Percentiles rank a stretch among this genome's conserved stretches.
phyloP scores from a whole-genome alignment of 2,329 filamentous ascomycete genomes.

The Huntiella decipiens region DNA sequence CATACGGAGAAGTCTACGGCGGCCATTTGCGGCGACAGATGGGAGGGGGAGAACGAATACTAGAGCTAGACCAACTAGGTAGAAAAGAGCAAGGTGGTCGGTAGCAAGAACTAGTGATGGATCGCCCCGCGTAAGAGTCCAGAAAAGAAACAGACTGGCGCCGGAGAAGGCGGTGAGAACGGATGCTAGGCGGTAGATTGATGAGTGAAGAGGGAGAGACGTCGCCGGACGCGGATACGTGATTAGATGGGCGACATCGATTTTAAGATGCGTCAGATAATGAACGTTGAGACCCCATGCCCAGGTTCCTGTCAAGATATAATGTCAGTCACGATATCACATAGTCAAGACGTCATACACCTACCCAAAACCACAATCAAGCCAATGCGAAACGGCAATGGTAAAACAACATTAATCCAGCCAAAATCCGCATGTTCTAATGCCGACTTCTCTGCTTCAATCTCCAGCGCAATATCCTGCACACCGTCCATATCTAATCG shows the following conservation, averaged over 20 bases:
- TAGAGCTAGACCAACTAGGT: slow-evolving; percentile 53
- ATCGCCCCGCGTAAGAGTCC: slow-evolving; percentile 56
- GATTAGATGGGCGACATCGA: slow-evolving; percentile 74
- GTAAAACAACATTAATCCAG: slow-evolving; percentile 26
- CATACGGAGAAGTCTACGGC: slow-evolving; percentile 55
- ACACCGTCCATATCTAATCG: slow-evolving; percentile 5
- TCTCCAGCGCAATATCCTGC: slow-evolving; percentile 6
- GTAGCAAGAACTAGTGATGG: slow-evolving; percentile 52
- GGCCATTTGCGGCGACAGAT: slow-evolving; percentile 47
- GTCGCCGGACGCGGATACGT: slow-evolving; percentile 66
- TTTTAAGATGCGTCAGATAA: slow-evolving; percentile 58
- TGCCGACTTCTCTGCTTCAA: slow-evolving; percentile 11
- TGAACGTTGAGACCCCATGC: slow-evolving; percentile 88
- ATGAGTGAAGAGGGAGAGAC: slow-evolving; percentile 57
- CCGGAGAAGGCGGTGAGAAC: slow-evolving; percentile 53
- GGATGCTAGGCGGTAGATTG: slow-evolving; percentile 70
- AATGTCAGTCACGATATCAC: background rate
- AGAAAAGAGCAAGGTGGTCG: slow-evolving; percentile 72
- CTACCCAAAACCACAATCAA: slow-evolving; percentile 70
- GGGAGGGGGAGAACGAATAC: slow-evolving; percentile 58
- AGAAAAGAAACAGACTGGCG: slow-evolving; percentile 63
- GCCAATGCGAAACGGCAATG: slow-evolving; percentile 75
- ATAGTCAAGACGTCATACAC: slow-evolving; percentile 14
- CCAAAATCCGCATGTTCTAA: slow-evolving; percentile 10
- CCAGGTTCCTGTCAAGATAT: slow-evolving; percentile 52